A percentile compares a stretch with the other conserved stretches of the same genome.
phyloP scores from a whole-genome alignment of 495 filamentous ascomycete genomes.

The Lichenothelia convexa region DNA sequence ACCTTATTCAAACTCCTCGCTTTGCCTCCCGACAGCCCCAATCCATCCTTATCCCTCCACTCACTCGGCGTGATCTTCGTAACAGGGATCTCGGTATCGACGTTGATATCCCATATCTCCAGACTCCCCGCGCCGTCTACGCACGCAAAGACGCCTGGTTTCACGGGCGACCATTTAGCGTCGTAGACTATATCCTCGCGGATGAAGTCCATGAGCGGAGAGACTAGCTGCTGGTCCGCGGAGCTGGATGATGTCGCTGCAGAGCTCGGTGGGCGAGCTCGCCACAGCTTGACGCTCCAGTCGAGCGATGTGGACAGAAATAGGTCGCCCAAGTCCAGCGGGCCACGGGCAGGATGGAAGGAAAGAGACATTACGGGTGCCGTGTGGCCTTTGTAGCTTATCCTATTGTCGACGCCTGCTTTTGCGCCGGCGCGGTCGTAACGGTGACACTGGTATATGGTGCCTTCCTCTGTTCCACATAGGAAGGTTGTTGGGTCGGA shows the following conservation, averaged over 20 bases:
- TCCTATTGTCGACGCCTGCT: constrained; percentile 73
- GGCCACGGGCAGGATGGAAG: constrained; percentile 82
- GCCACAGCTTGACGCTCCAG: constrained; percentile 96
- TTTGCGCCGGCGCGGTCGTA: constrained; percentile 95
- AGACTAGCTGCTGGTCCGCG: constrained; percentile 27
- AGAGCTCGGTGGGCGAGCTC: constrained; percentile 59
- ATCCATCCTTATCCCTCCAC: constrained; percentile 30
- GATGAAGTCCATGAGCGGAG: constrained; percentile 70
- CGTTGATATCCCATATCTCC: constrained; percentile 87
- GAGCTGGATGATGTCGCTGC: constrained; percentile 30
- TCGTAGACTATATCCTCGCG: constrained; percentile 95
- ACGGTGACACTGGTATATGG: constrained; percentile 87
- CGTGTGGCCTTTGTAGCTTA: constrained; percentile 71
- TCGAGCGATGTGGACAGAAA: constrained; percentile 74
- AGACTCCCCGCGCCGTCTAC: constrained; percentile 88
- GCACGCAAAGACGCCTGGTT: constrained; percentile 79
- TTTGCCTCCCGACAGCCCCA: constrained; percentile 28
- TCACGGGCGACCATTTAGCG: constrained; percentile 78
- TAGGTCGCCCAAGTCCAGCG: constrained; percentile 87
- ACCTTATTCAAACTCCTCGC: constrained; percentile 65
- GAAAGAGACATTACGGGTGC: constrained; percentile 91
- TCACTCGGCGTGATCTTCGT: constrained; percentile 51
- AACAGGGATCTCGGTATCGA: constrained; percentile 80
- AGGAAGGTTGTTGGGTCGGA: constrained; percentile 96
- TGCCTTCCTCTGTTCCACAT: constrained; percentile 87